Evolutionary conservation across 495 filamentous ascomycete species (phyloP).

Genomic region (Xylaria bambusicola): DNA sequence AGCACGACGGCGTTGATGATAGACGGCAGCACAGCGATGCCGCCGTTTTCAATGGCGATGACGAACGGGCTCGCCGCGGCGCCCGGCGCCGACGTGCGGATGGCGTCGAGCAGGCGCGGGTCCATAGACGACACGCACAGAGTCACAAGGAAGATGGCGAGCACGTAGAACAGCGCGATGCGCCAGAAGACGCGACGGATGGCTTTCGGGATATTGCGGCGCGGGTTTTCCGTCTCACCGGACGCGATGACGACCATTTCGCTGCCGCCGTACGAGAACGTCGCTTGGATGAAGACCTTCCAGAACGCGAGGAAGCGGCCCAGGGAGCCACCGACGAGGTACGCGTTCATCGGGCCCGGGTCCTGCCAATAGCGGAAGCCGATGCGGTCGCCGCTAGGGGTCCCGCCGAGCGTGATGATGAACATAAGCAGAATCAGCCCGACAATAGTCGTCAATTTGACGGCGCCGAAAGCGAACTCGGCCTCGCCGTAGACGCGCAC

Average conservation of each 20-base stretch:
- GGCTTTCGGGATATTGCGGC: slow-evolving; percentile 69
- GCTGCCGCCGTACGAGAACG: slow-evolving; percentile 59
- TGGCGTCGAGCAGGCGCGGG: slow-evolving; percentile 49
- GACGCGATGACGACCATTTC: slow-evolving; percentile 66
- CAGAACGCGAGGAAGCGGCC: slow-evolving; percentile 63
- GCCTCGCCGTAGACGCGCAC: slow-evolving; percentile 59
- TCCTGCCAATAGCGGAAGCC: slow-evolving; percentile 70
- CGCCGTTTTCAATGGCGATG: slow-evolving; percentile 60
- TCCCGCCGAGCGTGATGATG: slow-evolving; percentile 65
- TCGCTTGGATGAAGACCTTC: slow-evolving; percentile 62
- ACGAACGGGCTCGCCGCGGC: slow-evolving; percentile 64
- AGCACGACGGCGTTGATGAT: slow-evolving; percentile 75
- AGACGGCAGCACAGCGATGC: slow-evolving; percentile 62
- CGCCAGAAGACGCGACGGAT: slow-evolving; percentile 71
- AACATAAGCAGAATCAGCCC: slow-evolving; percentile 69
- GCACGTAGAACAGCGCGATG: slow-evolving; percentile 70
- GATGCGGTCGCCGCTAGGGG: slow-evolving; percentile 55
- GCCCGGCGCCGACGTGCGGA: slow-evolving; percentile 45
- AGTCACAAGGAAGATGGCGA: slow-evolving; percentile 69
- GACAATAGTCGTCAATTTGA: slow-evolving; percentile 67
- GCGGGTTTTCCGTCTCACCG: slow-evolving; percentile 71
- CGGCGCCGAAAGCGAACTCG: slow-evolving; percentile 59
- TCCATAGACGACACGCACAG: slow-evolving; percentile 58
- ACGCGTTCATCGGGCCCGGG: slow-evolving; percentile 69
- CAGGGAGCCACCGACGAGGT: slow-evolving; percentile 50